Conservation (phyloP, 352 stramenopile species). For the Globisporangium apiculatum region DNA sequence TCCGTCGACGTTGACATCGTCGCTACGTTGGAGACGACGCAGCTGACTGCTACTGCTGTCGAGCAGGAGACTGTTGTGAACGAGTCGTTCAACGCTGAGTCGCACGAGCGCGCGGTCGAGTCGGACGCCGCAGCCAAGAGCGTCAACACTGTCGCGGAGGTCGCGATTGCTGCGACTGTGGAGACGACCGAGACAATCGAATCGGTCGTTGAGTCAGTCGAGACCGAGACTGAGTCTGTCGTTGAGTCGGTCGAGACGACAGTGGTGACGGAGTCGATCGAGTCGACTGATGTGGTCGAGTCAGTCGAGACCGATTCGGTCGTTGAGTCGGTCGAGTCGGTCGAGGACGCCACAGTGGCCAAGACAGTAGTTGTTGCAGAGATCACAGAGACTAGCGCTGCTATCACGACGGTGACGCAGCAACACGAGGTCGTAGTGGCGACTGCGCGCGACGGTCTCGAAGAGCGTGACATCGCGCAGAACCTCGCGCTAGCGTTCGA, state of each 20-base stretch:
- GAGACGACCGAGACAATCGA: not conserved
- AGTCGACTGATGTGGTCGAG: too few species aligned
- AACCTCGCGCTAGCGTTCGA: slow-evolving; percentile 4
- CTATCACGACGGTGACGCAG: not conserved
- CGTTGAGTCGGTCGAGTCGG: not conserved
- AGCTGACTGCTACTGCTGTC: not conserved
- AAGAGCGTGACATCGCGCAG: slow-evolving; percentile 2
- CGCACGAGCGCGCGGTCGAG: too few species aligned
- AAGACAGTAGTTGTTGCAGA: not conserved
- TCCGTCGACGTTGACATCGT: too few species aligned
- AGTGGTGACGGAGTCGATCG: too few species aligned
- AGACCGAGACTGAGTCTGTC: too few species aligned
- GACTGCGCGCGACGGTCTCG: not conserved
- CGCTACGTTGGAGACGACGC: not conserved
- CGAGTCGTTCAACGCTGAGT: not conserved
- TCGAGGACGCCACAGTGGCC: not conserved
- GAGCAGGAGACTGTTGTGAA: not conserved
- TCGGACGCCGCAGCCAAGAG: too few species aligned
- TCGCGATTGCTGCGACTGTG: too few species aligned
- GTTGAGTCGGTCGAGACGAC: too few species aligned
- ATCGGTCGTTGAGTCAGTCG: not conserved
- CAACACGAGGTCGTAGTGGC: not conserved
- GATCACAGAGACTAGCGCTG: not conserved
- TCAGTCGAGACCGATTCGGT: not conserved
- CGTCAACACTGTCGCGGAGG: too few species aligned